phyloP scores from a whole-genome alignment of 2,329 filamentous ascomycete genomes.

The Colletotrichum eleusines region DNA sequence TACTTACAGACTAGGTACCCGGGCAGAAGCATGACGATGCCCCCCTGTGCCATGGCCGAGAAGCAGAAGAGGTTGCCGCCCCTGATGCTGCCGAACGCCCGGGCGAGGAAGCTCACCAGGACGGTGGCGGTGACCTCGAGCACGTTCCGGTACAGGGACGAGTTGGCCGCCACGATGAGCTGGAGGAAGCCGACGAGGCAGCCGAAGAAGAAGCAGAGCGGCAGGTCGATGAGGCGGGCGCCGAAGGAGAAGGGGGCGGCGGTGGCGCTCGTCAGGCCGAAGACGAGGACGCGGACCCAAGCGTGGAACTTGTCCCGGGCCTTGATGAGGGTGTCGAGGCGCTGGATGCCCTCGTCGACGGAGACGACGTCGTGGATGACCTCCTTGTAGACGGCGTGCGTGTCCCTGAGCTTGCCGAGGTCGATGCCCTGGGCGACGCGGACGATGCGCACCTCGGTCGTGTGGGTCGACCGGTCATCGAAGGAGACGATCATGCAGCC shows the following conservation, averaged over 20 bases:
- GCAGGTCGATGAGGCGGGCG: conserved; percentile 78
- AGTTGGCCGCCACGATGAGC: conserved; percentile 75
- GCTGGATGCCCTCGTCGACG: conserved; percentile 67
- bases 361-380: conserved; percentile 71
- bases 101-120: conserved; percentile 71
- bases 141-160: conserved; percentile 75
- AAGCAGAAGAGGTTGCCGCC: conserved; percentile 70
- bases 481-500: conserved; percentile 95
- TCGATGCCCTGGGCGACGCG: conserved; percentile 69
- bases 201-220: conserved; percentile 77
- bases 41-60: conserved; percentile 72
- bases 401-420: conserved; percentile 71
- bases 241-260: conserved; percentile 83
- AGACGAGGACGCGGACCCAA: conserved; percentile 70
- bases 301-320: conserved; percentile 66
- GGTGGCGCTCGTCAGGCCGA: conserved; percentile 77
- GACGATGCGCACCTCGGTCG: conserved; percentile 75
- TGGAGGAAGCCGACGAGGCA: conserved; percentile 78
- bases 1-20: conserved; percentile 70
- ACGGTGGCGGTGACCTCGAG: conserved; percentile 74
- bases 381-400: conserved; percentile 73
- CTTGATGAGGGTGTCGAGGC: conserved; percentile 67
- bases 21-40: conserved; percentile 75
- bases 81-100: conserved; percentile 72
- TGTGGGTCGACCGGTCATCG: conserved; percentile 75